phyloP scores from a whole-genome alignment of 2,329 filamentous ascomycete species.

The Fusarium sp. region DNA sequence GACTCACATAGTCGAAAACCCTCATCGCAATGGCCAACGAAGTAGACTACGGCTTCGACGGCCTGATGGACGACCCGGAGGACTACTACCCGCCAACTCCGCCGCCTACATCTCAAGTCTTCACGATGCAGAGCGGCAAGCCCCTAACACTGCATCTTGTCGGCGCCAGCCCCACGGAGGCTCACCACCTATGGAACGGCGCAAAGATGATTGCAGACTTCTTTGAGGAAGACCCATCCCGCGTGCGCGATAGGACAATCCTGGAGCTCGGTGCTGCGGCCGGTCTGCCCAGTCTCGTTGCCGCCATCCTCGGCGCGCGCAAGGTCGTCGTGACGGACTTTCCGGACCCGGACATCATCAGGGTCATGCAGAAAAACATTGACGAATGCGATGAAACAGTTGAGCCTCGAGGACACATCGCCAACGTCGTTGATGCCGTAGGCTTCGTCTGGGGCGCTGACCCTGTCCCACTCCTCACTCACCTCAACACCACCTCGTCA shows the following conservation, averaged over 20 bases:
- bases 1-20: slow-evolving; percentile 10
- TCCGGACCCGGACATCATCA: slow-evolving; percentile 86
- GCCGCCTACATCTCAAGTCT: slow-evolving; percentile 79
- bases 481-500: slow-evolving; percentile 61
- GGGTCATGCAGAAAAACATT: slow-evolving; percentile 85
- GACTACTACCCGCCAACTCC: slow-evolving; percentile 86
- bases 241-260: slow-evolving; percentile 79
- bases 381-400: slow-evolving; percentile 64
- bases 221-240: slow-evolving; percentile 78
- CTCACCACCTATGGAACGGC: slow-evolving; percentile 93
- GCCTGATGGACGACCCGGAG: slow-evolving; percentile 85
- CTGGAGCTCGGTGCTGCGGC: slow-evolving; percentile 93
- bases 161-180: slow-evolving; percentile 90
- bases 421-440: slow-evolving; percentile 67
- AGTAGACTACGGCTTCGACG: slow-evolving; percentile 57
- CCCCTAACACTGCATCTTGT: slow-evolving; percentile 83
- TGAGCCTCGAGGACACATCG: slow-evolving; percentile 50
- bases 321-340: slow-evolving; percentile 89
- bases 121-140: slow-evolving; percentile 78
- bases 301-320: slow-evolving; percentile 79
- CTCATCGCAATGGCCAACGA: slow-evolving; percentile 52
- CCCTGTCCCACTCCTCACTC: slow-evolving; percentile 69
- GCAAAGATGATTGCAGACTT: slow-evolving; percentile 83
- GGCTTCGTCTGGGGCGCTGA: slow-evolving; percentile 90
- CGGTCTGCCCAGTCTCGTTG: slow-evolving; percentile 86